Evolutionary conservation across 2,329 filamentous ascomycete genomes (phyloP).

Genomic region (Pleurostoma richardsiae): DNA sequence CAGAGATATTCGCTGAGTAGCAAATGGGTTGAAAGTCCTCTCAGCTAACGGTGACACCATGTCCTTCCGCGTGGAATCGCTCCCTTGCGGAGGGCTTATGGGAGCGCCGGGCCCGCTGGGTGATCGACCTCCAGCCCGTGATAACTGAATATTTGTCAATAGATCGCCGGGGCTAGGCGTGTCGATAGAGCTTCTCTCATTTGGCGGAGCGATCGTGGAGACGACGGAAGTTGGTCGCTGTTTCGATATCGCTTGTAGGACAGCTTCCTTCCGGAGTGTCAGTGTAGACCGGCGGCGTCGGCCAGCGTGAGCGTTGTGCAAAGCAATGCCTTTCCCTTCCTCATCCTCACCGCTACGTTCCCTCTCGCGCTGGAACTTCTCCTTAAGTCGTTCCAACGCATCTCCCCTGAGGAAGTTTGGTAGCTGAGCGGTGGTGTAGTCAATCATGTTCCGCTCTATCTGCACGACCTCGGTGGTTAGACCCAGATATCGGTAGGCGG

Average conservation of each 20-base stretch:
- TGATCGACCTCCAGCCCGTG: slow-evolving; percentile 51
- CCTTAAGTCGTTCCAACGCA: slow-evolving; percentile 78
- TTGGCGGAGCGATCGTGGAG: slow-evolving; percentile 31
- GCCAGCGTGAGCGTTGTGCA: slow-evolving; percentile 72
- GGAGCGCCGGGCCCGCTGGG: slow-evolving; percentile 22
- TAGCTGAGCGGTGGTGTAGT: slow-evolving; percentile 84
- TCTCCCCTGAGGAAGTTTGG: slow-evolving; percentile 86
- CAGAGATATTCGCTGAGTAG: slow-evolving; percentile 45
- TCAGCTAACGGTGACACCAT: slow-evolving; percentile 42
- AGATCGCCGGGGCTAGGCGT: slow-evolving; percentile 72
- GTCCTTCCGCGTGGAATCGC: slow-evolving; percentile 26
- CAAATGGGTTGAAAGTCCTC: slow-evolving; percentile 51
- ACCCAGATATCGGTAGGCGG: slow-evolving; percentile 90
- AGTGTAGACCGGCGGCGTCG: slow-evolving; percentile 68
- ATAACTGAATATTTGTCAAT: slow-evolving; percentile 69
- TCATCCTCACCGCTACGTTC: slow-evolving; percentile 80
- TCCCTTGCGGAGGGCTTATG: slow-evolving; percentile 17
- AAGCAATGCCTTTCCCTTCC: slow-evolving; percentile 83
- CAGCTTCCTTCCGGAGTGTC: slow-evolving; percentile 73
- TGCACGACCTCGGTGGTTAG: slow-evolving; percentile 86
- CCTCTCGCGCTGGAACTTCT: slow-evolving; percentile 83
- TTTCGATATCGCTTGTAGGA: slow-evolving; percentile 60
- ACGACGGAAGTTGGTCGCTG: slow-evolving; percentile 38
- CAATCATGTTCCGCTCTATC: slow-evolving; percentile 90
- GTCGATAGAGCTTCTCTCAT: slow-evolving; percentile 34